Percentiles rank a stretch among this genome's conserved stretches.
These are phyloP conservation scores for Aspergillus panamensis DNA, from an alignment of 495 filamentous ascomycete species.

Conservation along the genomic window DNA sequence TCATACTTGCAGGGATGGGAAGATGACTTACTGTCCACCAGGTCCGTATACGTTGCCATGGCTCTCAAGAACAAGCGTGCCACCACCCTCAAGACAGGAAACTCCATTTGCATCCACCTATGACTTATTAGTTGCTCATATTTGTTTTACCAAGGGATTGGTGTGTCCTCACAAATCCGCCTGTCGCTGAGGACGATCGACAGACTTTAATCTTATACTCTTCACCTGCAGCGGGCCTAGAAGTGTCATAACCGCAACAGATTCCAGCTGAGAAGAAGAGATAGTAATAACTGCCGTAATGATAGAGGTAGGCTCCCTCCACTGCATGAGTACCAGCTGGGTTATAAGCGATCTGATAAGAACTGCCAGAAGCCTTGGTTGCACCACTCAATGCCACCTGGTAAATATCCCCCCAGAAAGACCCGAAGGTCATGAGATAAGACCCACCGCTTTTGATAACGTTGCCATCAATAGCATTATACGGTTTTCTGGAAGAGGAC, in stretches of 20 bases:
- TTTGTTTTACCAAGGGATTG: not conserved
- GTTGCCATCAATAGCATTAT: conserved; percentile 74
- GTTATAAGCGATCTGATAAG: conserved; percentile 54
- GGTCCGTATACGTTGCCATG: conserved; percentile 68
- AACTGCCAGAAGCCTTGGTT: conserved; percentile 34
- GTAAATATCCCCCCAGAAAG: conserved; percentile 68
- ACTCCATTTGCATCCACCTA: conserved; percentile 55
- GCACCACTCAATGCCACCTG: conserved; percentile 56
- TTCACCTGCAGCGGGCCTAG: conserved; percentile 50
- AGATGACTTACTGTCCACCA: conserved; percentile 57
- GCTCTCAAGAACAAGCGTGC: conserved; percentile 59
- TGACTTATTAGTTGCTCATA: not conserved
- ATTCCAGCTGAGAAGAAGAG: conserved; percentile 64
- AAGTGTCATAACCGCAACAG: conserved; percentile 60
- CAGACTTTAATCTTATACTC: conserved; percentile 74
- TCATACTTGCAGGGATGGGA: not conserved
- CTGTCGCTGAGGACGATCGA: conserved; percentile 52
- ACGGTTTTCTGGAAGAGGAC: conserved; percentile 44
- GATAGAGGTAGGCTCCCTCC: conserved; percentile 60
- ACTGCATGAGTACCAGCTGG: conserved; percentile 48
- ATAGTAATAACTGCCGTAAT: conserved; percentile 60
- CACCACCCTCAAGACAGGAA: conserved; percentile 58
- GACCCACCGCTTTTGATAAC: conserved; percentile 47
- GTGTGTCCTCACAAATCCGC: conserved; percentile 48
- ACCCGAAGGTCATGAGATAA: conserved; percentile 63